Evolutionary conservation across 1,139 yeast species (phyloP).

Genomic region (Suhomyces chickasaworum): DNA sequence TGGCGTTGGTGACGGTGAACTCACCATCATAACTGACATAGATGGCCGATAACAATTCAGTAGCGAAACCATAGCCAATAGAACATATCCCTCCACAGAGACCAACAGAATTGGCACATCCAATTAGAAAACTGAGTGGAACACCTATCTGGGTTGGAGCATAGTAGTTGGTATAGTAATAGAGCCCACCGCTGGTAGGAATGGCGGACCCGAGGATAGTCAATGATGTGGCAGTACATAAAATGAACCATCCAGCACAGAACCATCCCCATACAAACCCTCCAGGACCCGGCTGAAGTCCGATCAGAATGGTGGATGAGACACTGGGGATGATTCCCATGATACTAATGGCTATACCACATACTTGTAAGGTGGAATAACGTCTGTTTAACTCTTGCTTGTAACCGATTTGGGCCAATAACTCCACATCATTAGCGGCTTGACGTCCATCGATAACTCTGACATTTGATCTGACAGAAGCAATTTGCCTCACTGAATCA

Average conservation of each 20-base stretch:
- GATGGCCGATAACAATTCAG: constrained; percentile 39
- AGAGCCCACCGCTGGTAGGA: constrained; percentile 60
- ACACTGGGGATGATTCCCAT: constrained; percentile 55
- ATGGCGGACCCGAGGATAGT: constrained; percentile 68
- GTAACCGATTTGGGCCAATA: constrained; percentile 56
- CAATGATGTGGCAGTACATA: constrained; percentile 61
- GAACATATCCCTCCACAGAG: constrained; percentile 42
- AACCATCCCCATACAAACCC: constrained; percentile 77
- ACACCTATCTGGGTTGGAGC: constrained; percentile 35
- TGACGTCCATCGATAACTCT: constrained; percentile 25
- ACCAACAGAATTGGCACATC: constrained; percentile 40
- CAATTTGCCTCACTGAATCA: not conserved
- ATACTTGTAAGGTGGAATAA: constrained; percentile 51
- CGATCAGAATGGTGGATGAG: constrained; percentile 39
- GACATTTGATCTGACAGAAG: constrained; percentile 9
- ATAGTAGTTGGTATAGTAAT: constrained; percentile 53
- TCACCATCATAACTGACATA: constrained; percentile 33
- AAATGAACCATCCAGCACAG: constrained; percentile 55
- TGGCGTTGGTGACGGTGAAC: constrained; percentile 34
- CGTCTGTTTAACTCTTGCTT: constrained; percentile 52
- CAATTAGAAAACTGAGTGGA: constrained; percentile 38
- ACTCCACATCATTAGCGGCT: constrained; percentile 44
- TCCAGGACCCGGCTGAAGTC: constrained; percentile 53
- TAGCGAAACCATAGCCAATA: constrained; percentile 42
- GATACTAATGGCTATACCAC: constrained; percentile 55